phyloP scores from a whole-genome alignment of 2,329 filamentous ascomycete genomes.

The Cylindrodendrum hubeiense region DNA sequence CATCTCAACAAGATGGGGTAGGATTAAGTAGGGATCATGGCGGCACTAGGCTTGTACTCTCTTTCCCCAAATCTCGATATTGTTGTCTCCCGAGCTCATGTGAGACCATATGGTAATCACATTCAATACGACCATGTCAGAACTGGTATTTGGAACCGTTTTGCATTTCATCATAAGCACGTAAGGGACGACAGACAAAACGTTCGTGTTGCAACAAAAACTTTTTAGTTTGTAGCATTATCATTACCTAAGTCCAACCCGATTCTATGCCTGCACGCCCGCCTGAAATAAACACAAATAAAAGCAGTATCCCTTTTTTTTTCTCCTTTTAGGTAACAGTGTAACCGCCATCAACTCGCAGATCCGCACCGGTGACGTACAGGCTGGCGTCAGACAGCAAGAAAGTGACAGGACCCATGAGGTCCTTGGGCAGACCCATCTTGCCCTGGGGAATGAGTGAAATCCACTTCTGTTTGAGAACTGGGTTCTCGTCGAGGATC shows the following conservation, averaged over 20 bases:
- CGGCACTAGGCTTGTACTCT: conserved; percentile 1
- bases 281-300: conserved; percentile 14
- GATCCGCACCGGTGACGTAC: conserved; percentile 80
- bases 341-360: conserved; percentile 90
- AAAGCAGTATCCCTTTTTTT: conserved; percentile 8
- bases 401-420: conserved; percentile 94
- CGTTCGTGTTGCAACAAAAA: background rate
- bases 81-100: conserved; percentile 3
- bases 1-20: conserved; percentile 4
- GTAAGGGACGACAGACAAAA: background rate
- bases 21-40: background rate
- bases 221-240: conserved; percentile 25
- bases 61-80: background rate
- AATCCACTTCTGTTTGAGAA: conserved; percentile 90
- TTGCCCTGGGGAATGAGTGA: conserved; percentile 92
- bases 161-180: background rate
- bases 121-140: conserved; percentile 6
- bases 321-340: conserved; percentile 72
- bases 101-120: conserved; percentile 3
- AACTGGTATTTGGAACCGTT: background rate
- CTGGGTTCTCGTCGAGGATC: conserved; percentile 93
- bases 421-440: conserved; percentile 91
- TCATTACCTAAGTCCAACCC: conserved; percentile 33
- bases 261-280: conserved; percentile 31
- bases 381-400: conserved; percentile 82